phyloP scores from a whole-genome alignment of 2,329 filamentous ascomycete species.

The Colletotrichum sp. region DNA sequence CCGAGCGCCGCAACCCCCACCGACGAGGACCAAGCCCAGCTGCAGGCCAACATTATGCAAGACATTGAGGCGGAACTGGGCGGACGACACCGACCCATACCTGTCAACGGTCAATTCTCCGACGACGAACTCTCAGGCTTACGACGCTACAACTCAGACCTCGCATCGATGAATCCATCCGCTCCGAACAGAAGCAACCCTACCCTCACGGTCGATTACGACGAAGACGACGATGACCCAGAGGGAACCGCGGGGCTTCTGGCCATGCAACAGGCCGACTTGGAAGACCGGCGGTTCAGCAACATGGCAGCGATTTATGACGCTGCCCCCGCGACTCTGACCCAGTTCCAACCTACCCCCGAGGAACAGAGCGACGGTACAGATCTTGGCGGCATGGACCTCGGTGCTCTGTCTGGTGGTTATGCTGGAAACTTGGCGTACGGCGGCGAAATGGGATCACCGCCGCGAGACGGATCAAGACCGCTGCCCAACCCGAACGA shows the following conservation, averaged over 20 bases:
- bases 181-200: constrained; percentile 45
- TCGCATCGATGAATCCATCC: constrained; percentile 45
- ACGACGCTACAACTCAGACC: constrained; percentile 54
- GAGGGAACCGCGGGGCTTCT: constrained; percentile 85
- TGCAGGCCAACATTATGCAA: constrained; percentile 60
- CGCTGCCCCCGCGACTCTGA: constrained; percentile 39
- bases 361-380: constrained; percentile 71
- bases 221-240: constrained; percentile 81
- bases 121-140: constrained; percentile 52
- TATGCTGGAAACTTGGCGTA: constrained; percentile 61
- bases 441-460: constrained; percentile 47
- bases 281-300: constrained; percentile 72
- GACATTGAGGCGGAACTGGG: constrained; percentile 63
- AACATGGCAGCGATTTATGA: constrained; percentile 53
- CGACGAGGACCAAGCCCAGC: constrained; percentile 30
- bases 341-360: constrained; percentile 48
- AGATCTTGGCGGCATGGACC: constrained; percentile 74
- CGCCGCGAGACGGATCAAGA: constrained; percentile 47
- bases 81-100: constrained; percentile 43
- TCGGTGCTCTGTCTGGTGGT: constrained; percentile 76
- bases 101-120: constrained; percentile 49
- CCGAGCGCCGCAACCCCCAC: constrained; percentile 35
- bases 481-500: constrained; percentile 53
- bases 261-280: constrained; percentile 84
- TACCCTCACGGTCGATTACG: constrained; percentile 41